Conservation (phyloP, 805 yeast species). For the Hanseniaspora vineae region DNA sequence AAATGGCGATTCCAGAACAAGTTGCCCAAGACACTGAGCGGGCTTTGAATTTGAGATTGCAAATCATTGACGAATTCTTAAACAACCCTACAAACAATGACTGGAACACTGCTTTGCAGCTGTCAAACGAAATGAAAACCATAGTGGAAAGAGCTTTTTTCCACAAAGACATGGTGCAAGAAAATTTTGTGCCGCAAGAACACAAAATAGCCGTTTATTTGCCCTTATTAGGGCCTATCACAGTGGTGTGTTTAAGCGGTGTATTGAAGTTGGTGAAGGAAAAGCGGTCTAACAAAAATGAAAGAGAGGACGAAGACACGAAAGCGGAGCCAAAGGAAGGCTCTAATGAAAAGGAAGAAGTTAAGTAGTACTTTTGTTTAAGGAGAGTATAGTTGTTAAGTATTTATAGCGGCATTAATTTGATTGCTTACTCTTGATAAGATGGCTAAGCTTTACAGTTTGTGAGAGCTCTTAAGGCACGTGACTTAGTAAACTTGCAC, state of each 20-base stretch:
- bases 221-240: slow-evolving; percentile 80
- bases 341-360: not conserved
- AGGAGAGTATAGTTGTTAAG: no score
- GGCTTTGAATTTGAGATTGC: slow-evolving; percentile 32
- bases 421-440: no score
- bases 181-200: slow-evolving; percentile 88
- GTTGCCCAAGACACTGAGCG: slow-evolving; percentile 45
- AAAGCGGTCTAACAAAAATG: not conserved
- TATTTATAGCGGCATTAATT: no score
- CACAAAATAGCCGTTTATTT: slow-evolving; percentile 89
- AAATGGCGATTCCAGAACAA: slow-evolving; percentile 71
- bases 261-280: slow-evolving; percentile 34
- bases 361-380: no score
- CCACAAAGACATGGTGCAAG: slow-evolving; percentile 91
- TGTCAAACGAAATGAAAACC: slow-evolving; percentile 34
- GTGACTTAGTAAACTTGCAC: no score
- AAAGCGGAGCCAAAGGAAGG: not conserved
- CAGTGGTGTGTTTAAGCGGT: slow-evolving; percentile 47
- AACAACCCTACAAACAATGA: slow-evolving; percentile 16
- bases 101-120: slow-evolving; percentile 40
- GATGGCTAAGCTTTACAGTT: no score
- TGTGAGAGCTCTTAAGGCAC: no score
- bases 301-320: not conserved
- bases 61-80: slow-evolving; percentile 15
- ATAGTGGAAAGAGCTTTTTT: slow-evolving; percentile 63